Conservation (phyloP, 2,329 filamentous ascomycete genomes). For the Curvularia hawaiiensis region DNA sequence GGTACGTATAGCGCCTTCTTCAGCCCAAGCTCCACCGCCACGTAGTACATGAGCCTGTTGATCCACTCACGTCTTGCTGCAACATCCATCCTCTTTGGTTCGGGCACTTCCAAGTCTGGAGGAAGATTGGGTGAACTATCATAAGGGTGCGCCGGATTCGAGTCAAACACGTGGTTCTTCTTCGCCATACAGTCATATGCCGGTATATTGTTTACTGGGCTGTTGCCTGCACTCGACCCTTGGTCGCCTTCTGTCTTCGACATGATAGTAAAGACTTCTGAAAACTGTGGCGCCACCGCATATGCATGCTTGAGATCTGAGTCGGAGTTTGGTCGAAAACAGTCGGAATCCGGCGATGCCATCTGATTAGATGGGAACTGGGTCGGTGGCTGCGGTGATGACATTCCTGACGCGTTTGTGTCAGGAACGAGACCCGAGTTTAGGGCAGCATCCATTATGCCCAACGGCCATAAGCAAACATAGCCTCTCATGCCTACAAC, state of each 20-base stretch:
- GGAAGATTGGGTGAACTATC: constrained; percentile 20
- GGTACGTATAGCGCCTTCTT: constrained; percentile 37
- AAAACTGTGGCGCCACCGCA: constrained; percentile 7
- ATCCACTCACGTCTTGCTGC: constrained; percentile 32
- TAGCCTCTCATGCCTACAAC: constrained; percentile 38
- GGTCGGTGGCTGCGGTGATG: constrained; percentile 2
- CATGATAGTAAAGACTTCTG: constrained; percentile 3
- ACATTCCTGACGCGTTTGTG: constrained; percentile 13
- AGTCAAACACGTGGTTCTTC: constrained; percentile 29
- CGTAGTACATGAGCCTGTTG: constrained; percentile 33
- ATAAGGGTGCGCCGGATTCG: constrained; percentile 26
- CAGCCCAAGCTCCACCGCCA: constrained; percentile 31
- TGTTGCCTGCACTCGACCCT: background rate
- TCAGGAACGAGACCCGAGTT: constrained; percentile 34
- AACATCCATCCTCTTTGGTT: constrained; percentile 28
- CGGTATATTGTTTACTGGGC: constrained; percentile 3
- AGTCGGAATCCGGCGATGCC: constrained; percentile 1
- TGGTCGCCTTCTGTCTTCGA: constrained; percentile 2
- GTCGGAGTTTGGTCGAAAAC: constrained; percentile 7
- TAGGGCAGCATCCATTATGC: constrained; percentile 34
- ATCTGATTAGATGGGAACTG: background rate
- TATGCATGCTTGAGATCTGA: constrained; percentile 6
- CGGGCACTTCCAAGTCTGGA: constrained; percentile 12
- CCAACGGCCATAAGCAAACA: constrained; percentile 33
- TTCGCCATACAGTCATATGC: constrained; percentile 1